Evolutionary conservation across 345 rosid genomes (phyloP).

Genomic region (Lepidium sativum): DNA sequence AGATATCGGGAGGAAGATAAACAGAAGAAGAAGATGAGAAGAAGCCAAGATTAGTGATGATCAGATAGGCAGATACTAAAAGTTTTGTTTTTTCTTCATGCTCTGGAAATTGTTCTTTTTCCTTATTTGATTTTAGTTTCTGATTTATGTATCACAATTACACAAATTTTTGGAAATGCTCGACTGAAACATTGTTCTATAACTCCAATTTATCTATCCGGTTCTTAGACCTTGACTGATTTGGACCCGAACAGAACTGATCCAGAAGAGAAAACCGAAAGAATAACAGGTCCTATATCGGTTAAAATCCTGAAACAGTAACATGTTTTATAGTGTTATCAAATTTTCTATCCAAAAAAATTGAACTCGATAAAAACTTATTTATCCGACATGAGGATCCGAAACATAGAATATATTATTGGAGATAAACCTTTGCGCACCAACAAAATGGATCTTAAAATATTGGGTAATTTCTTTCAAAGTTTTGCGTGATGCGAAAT

Average conservation of each 20-base stretch:
- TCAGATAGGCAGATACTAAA: neutral
- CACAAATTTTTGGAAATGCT: neutral
- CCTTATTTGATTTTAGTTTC: neutral
- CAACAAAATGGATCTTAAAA: neutral
- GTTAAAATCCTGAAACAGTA: too few relatives aligned
- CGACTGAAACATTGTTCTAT: neutral
- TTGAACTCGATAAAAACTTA: too few relatives aligned
- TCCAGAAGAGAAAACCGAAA: too few relatives aligned
- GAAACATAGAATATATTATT: too few relatives aligned
- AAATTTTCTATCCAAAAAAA: too few relatives aligned
- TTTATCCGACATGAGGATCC: too few relatives aligned
- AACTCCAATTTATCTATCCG: too few relatives aligned
- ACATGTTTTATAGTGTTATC: too few relatives aligned
- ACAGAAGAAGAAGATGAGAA: constrained; percentile 39
- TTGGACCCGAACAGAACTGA: too few relatives aligned
- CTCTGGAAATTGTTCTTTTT: neutral
- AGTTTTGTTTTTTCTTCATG: constrained; percentile 4
- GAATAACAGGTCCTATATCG: too few relatives aligned
- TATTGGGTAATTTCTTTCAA: neutral
- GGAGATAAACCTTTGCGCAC: neutral
- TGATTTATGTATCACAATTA: neutral
- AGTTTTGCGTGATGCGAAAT: too few relatives aligned
- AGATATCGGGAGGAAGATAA: constrained; percentile 66
- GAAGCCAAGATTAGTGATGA: neutral
- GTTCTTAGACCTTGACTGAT: too few relatives aligned